Percentiles rank a stretch among this genome's conserved stretches.
These are phyloP conservation scores for Carex littledalei DNA, from an alignment of 176 grass and related monocot genomes.

Conservation along the genomic window DNA sequence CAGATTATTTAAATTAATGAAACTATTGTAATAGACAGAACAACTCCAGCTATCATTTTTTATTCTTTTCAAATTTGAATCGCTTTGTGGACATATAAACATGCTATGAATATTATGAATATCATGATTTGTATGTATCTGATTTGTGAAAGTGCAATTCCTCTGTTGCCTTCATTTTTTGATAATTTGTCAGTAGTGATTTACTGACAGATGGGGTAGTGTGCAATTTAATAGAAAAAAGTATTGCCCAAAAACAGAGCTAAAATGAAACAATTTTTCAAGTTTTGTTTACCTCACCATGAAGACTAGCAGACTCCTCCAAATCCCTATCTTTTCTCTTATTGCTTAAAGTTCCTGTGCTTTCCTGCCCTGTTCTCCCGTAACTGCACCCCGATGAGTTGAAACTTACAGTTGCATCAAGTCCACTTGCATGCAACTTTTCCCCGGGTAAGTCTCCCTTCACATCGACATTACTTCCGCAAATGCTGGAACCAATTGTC, in stretches of 20 bases:
- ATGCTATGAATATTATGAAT: neutral
- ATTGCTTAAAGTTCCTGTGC: conserved; percentile 52
- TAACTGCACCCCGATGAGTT: conserved; percentile 46
- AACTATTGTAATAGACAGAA: neutral
- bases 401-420: conserved; percentile 26
- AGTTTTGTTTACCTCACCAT: conserved; percentile 47
- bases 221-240: neutral
- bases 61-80: neutral
- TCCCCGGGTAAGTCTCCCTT: neutral
- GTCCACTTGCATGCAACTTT: neutral
- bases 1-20: neutral
- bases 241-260: neutral
- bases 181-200: neutral
- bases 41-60: too few species aligned
- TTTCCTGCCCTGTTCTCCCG: conserved; percentile 32
- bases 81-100: neutral
- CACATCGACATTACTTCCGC: conserved; percentile 49
- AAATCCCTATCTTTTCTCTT: conserved; percentile 73
- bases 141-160: neutral
- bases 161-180: neutral
- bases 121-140: neutral
- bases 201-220: neutral
- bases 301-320: conserved; percentile 62
- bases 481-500: conserved; percentile 70
- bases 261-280: neutral